Conservation (phyloP, 2,329 filamentous ascomycete species). For the Colletotrichum sp. region DNA sequence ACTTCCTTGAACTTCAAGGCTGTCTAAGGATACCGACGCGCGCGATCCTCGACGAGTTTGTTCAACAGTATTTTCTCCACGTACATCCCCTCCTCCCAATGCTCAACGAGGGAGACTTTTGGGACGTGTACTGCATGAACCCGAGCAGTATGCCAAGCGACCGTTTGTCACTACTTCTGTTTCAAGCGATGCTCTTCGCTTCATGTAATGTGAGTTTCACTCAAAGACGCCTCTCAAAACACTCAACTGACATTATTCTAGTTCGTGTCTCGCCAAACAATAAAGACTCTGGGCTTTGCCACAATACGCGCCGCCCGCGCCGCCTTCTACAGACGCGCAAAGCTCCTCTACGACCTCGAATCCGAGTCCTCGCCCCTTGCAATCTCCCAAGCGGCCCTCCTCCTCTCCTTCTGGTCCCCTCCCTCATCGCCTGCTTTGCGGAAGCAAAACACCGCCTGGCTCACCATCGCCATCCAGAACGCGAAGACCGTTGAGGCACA, state of each 20-base stretch:
- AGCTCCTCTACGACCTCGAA: constrained; percentile 50
- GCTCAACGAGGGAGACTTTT: constrained; percentile 48
- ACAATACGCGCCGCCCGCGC: constrained; percentile 48
- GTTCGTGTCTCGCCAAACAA: constrained; percentile 43
- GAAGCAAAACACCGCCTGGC: constrained; percentile 53
- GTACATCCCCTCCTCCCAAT: constrained; percentile 51
- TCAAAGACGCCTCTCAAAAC: neutral
- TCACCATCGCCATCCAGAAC: constrained; percentile 54
- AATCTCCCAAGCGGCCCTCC: constrained; percentile 45
- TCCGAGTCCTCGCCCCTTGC: constrained; percentile 45
- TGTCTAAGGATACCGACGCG: constrained; percentile 49
- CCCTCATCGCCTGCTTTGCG: constrained; percentile 30
- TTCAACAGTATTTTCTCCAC: constrained; percentile 52
- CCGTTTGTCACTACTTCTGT: constrained; percentile 47
- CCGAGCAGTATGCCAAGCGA: constrained; percentile 23
- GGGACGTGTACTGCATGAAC: constrained; percentile 46
- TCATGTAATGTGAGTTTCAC: constrained; percentile 40
- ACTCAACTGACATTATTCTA: constrained; percentile 21
- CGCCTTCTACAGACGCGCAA: constrained; percentile 42
- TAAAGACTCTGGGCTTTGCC: constrained; percentile 46
- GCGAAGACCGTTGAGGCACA: constrained; percentile 51
- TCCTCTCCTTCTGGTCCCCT: constrained; percentile 49
- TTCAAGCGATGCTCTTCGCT: constrained; percentile 51
- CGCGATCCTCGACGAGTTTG: constrained; percentile 49
- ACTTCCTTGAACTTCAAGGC: constrained; percentile 50